A percentile compares a stretch with the other conserved stretches of the same genome.
phyloP scores from a whole-genome alignment of 1,284 basidiomycete species.

The Sporisorium iseilematis-ciliati region DNA sequence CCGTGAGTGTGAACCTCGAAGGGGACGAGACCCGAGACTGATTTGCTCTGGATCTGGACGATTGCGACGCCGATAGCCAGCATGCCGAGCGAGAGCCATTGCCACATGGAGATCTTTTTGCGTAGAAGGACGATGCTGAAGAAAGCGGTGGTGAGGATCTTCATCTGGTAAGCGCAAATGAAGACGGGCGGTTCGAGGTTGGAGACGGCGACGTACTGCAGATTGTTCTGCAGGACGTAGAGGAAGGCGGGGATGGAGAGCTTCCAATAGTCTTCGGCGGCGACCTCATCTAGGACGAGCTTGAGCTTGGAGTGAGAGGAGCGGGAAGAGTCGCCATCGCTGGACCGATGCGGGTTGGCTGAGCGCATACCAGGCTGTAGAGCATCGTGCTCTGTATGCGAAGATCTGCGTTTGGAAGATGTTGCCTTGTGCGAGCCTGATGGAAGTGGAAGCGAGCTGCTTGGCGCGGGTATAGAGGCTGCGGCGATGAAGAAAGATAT shows the following conservation, averaged over 20 bases:
- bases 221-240: constrained; percentile 88
- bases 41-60: constrained; percentile 78
- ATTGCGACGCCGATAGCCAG: constrained; percentile 91
- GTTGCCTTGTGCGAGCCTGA: constrained; percentile 15
- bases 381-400: constrained; percentile 18
- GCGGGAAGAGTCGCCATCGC: background rate
- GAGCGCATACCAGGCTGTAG: constrained; percentile 11
- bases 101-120: constrained; percentile 79
- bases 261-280: constrained; percentile 89
- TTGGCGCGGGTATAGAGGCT: constrained; percentile 31
- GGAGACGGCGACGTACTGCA: constrained; percentile 92
- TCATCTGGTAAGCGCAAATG: constrained; percentile 74
- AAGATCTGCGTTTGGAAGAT: constrained; percentile 19
- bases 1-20: constrained; percentile 48
- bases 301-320: constrained; percentile 20
- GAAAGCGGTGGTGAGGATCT: constrained; percentile 94
- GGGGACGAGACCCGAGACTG: constrained; percentile 47
- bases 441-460: constrained; percentile 33
- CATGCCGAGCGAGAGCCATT: constrained; percentile 86
- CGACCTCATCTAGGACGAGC: constrained; percentile 68
- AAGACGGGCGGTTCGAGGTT: constrained; percentile 95
- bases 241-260: constrained; percentile 94
- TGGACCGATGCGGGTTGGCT: background rate
- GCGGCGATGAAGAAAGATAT: constrained; percentile 83
- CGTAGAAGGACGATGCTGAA: constrained; percentile 92